Evolutionary conservation across 129 eudicot genomes (phyloP), one percentile per base, ranked within the genome.

Genomic region (Silybum marianum): DNA sequence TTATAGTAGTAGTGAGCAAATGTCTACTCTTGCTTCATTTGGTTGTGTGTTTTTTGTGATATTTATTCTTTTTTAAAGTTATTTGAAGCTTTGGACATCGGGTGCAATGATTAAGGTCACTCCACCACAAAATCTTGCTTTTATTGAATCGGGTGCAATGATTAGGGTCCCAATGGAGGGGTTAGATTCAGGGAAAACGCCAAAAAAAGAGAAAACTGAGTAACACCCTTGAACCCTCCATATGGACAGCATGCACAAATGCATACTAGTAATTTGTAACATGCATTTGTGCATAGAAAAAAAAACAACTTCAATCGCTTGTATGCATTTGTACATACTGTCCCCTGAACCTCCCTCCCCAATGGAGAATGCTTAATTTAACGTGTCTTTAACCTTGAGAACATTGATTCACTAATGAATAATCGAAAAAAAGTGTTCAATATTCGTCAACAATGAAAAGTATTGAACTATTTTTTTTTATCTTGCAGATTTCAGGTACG

Each of bases 401-500:
- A 65, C 22, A 23, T 65, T 22, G 14, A 22, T 9, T 21, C 28
- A 23, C 23, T 23, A 62, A 65, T 65, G 69, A 25, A 9, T 21
- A 65, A 28, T 22, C 28, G n/a, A 11, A 65, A 65, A 65, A 8
- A 23, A 65, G 69, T 65, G 24, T n/a, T 9, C 2, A 30, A 65
- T 65, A 19, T 58, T 18, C 14, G n/a, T 66, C 30, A 39, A 78
- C 40, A 51, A 36, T 16, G 24, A 23, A 54, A 58, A 22, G 23
- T 68, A 21, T 21, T 62, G 54, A 78, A 68, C n/a, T 13, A 25
- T 24, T 28, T 40, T 39, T 24, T 28, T 40, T 39, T 24, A 21
- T 63, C 84, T 76, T 76, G 80, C 89, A 93, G 96, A 89, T 93
- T 74, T 90, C 96, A 63, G 97, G 97, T 48, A 93, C 97, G 19